Conservation (phyloP, 805 yeast genomes). For the Lachancea fermentati region DNA sequence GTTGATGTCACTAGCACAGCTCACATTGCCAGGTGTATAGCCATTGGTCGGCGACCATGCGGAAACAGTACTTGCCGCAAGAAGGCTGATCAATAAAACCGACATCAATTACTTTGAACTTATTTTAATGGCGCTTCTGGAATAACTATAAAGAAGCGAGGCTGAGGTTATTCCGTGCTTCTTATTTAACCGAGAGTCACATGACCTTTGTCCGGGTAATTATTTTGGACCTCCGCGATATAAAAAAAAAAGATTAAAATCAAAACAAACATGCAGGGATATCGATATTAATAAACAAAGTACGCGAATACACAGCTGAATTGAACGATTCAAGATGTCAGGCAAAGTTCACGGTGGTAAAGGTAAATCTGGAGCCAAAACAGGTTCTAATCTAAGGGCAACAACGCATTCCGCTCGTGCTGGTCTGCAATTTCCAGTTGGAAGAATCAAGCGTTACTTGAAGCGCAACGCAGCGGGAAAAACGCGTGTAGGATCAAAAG, state of each 20-base stretch:
- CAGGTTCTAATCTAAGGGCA: constrained; percentile 47
- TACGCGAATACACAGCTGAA: neutral
- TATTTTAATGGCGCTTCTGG: neutral
- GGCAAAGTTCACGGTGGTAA: constrained; percentile 97
- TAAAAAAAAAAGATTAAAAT: too few species aligned
- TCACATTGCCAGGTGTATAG: constrained; percentile 56
- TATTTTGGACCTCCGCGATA: neutral
- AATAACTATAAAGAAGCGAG: neutral
- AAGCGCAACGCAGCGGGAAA: constrained; percentile 85
- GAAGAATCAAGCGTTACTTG: constrained; percentile 95
- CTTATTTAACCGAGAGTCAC: neutral
- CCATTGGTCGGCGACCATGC: constrained; percentile 53
- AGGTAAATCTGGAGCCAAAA: constrained; percentile 87
- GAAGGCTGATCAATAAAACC: neutral
- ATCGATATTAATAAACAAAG: neutral
- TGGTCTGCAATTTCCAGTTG: constrained; percentile 95
- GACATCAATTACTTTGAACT: neutral
- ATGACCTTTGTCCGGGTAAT: neutral
- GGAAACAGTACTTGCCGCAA: neutral
- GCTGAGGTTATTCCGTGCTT: neutral
- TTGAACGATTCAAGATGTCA: constrained; percentile 51
- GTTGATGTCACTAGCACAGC: constrained; percentile 43
- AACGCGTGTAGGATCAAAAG: constrained; percentile 85
- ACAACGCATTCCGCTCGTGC: constrained; percentile 93
- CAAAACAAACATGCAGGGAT: neutral